Conservation (phyloP, 139 green algal genomes). For the Picochlorum sp. region DNA sequence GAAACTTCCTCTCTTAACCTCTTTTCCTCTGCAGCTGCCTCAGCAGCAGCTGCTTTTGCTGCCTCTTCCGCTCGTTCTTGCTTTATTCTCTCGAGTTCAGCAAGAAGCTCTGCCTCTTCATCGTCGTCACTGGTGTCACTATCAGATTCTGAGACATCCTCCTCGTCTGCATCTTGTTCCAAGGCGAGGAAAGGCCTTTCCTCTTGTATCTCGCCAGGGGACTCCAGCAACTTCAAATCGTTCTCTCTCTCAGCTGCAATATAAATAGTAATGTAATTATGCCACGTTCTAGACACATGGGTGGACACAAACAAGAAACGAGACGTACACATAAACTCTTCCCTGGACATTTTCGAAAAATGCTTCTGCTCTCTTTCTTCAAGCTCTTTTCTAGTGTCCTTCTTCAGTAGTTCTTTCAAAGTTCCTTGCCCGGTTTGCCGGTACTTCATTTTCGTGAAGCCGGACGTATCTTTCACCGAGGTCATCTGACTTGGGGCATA, state of each 20-base stretch:
- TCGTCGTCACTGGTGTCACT: slow-evolving; percentile 54
- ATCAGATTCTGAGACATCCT: neutral
- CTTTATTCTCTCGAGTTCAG: slow-evolving; percentile 93
- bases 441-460: slow-evolving; percentile 73
- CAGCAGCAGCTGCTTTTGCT: slow-evolving; percentile 45
- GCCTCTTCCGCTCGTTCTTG: slow-evolving; percentile 71
- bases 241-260: slow-evolving; percentile 60
- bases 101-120: slow-evolving; percentile 85
- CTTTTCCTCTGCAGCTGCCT: slow-evolving; percentile 39
- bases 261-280: too few species aligned
- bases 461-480: slow-evolving; percentile 59
- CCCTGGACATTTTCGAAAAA: slow-evolving; percentile 35
- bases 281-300: too few species aligned
- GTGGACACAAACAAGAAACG: too few species aligned
- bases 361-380: slow-evolving; percentile 74
- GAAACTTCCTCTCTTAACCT: slow-evolving; percentile 64
- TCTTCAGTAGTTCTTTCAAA: slow-evolving; percentile 32
- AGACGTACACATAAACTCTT: slow-evolving; percentile 9
- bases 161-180: slow-evolving; percentile 52
- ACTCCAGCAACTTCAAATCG: slow-evolving; percentile 72
- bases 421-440: slow-evolving; percentile 54
- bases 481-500: slow-evolving; percentile 52
- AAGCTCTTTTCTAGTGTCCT: slow-evolving; percentile 57
- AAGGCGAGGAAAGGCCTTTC: slow-evolving; percentile 49
- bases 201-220: slow-evolving; percentile 2